Conservation (phyloP, 2,329 filamentous ascomycete species). For the Beauveria asiatica region DNA sequence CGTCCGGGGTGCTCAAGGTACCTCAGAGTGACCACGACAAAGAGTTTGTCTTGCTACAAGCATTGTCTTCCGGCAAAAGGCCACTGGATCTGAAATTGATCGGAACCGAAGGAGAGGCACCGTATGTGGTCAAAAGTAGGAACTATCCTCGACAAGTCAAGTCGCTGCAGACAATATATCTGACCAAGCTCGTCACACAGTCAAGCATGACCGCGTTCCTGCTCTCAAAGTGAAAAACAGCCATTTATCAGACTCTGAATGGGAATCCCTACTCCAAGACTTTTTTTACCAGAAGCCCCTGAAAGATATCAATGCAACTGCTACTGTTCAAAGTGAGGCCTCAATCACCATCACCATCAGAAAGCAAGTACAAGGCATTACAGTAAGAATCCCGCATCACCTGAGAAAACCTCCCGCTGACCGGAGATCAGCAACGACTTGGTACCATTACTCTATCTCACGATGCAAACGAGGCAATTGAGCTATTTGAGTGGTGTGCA, state of each 20-base stretch:
- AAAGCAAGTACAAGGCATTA: constrained; percentile 60
- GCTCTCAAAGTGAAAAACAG: constrained; percentile 46
- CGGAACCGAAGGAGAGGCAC: constrained; percentile 57
- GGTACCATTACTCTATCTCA: constrained; percentile 52
- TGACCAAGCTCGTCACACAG: constrained; percentile 25
- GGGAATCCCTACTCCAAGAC: constrained; percentile 52
- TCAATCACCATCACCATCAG: constrained; percentile 54
- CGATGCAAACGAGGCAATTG: constrained; percentile 49
- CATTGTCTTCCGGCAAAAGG: constrained; percentile 39
- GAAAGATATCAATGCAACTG: constrained; percentile 50
- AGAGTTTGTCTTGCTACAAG: constrained; percentile 51
- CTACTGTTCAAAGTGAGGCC: constrained; percentile 44
- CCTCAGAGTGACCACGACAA: constrained; percentile 7
- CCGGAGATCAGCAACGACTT: constrained; percentile 50
- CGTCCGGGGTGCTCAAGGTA: constrained; percentile 5
- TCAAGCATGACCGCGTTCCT: constrained; percentile 47
- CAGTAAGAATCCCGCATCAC: constrained; percentile 34
- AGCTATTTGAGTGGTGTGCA: constrained; percentile 63
- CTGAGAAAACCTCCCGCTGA: neutral
- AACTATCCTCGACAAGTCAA: constrained; percentile 17
- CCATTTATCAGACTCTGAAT: constrained; percentile 53
- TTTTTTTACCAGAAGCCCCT: constrained; percentile 45
- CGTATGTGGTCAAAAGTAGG: constrained; percentile 52
- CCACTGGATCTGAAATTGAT: constrained; percentile 58
- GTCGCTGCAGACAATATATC: neutral